Conservation (phyloP, 805 yeast species). For the Henningerozyma blattae region DNA sequence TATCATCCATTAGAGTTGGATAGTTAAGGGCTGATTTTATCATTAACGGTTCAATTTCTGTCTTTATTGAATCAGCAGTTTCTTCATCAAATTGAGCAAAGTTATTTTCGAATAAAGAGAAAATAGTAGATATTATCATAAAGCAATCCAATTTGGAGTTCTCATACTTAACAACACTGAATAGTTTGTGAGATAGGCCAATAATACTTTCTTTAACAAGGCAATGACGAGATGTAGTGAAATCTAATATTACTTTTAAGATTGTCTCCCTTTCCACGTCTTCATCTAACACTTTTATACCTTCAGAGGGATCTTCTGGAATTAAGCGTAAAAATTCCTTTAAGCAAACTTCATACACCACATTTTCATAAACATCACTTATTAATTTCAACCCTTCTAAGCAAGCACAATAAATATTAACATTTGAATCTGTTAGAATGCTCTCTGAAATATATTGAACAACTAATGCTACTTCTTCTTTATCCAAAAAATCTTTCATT, state of each 20-base stretch:
- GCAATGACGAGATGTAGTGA: slow-evolving; percentile 21
- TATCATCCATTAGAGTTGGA: slow-evolving; percentile 10
- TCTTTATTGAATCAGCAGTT: slow-evolving; percentile 10
- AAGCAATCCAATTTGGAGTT: slow-evolving; percentile 16
- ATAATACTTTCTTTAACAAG: slow-evolving; percentile 19
- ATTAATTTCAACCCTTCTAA: slow-evolving; percentile 42
- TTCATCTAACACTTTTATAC: slow-evolving; percentile 14
- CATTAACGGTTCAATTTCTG: slow-evolving; percentile 11
- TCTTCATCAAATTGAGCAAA: slow-evolving; percentile 6
- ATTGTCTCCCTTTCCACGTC: slow-evolving; percentile 23
- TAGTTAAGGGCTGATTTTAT: slow-evolving; percentile 4
- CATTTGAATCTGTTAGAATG: slow-evolving; percentile 39
- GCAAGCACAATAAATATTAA: slow-evolving; percentile 40
- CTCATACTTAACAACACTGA: slow-evolving; percentile 4
- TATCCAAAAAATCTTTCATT: slow-evolving; percentile 35
- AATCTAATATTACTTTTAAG: slow-evolving; percentile 25
- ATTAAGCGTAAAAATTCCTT: slow-evolving; percentile 40
- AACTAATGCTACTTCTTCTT: slow-evolving; percentile 47
- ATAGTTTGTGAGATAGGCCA: slow-evolving; percentile 11
- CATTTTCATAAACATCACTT: slow-evolving; percentile 18
- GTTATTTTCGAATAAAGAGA: slow-evolving; percentile 18
- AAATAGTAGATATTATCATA: slow-evolving; percentile 15
- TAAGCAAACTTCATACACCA: slow-evolving; percentile 39
- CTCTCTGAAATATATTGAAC: slow-evolving; percentile 56
- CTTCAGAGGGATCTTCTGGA: slow-evolving; percentile 32